Evolutionary conservation across 2,329 filamentous ascomycete species (phyloP).

Genomic region (Penicillium olsonii): DNA sequence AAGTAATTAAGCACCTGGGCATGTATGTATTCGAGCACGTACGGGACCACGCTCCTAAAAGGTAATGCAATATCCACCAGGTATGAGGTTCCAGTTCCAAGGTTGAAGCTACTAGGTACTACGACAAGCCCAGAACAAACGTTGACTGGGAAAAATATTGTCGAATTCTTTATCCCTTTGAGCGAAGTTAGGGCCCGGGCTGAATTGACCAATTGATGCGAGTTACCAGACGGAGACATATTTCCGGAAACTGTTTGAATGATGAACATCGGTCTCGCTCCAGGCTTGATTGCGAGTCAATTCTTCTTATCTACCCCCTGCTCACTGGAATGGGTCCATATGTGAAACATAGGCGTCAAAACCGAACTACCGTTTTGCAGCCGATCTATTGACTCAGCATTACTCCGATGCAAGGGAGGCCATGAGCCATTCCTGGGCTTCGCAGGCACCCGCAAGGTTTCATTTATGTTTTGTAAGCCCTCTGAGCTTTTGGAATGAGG

Average conservation of each 20-base stretch:
- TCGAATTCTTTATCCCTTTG: too few relatives aligned
- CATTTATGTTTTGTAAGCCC: neutral
- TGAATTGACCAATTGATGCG: too few relatives aligned
- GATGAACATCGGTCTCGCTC: neutral
- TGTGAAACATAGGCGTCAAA: neutral
- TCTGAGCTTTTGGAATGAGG: neutral
- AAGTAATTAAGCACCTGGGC: too few relatives aligned
- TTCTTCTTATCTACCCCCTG: neutral
- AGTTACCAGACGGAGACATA: too few relatives aligned
- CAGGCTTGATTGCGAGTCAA: neutral
- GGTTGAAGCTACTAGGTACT: too few relatives aligned
- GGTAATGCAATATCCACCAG: too few relatives aligned
- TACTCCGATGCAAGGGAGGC: conserved; percentile 27
- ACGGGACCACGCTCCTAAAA: too few relatives aligned
- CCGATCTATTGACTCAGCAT: conserved; percentile 16
- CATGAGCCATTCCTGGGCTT: conserved; percentile 13
- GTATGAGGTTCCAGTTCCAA: too few relatives aligned
- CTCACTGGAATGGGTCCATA: conserved; percentile 8
- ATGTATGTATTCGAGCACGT: too few relatives aligned
- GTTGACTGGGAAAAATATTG: too few relatives aligned
- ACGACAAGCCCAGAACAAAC: too few relatives aligned
- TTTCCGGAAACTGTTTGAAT: neutral
- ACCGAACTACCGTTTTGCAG: conserved; percentile 8
- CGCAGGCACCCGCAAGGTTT: conserved; percentile 17
- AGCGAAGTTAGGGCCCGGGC: too few relatives aligned